Evolutionary conservation across 257 asterid species (phyloP).

Genomic region (Petunia axillaris): DNA sequence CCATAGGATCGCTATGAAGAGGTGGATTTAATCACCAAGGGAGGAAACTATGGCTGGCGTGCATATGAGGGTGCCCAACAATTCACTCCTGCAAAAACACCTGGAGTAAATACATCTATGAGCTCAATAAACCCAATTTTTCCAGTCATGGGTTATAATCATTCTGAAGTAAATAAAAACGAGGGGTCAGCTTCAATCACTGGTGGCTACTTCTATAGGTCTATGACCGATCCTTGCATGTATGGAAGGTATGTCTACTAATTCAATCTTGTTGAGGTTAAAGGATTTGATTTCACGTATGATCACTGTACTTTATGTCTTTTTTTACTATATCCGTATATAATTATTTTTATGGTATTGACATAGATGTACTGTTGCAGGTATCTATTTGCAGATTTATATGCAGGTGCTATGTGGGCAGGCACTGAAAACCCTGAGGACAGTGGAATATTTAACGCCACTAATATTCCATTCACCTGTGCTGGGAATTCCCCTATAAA

Average conservation of each 20-base stretch:
- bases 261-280: neutral
- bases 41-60: constrained; percentile 94
- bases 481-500: constrained; percentile 72
- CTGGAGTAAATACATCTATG: constrained; percentile 56
- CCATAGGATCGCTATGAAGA: constrained; percentile 77
- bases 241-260: constrained; percentile 55
- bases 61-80: constrained; percentile 58
- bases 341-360: neutral
- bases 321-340: neutral
- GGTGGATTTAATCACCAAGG: constrained; percentile 74
- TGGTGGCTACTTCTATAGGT: constrained; percentile 84
- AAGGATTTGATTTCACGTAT: neutral
- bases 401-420: constrained; percentile 70
- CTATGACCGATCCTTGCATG: constrained; percentile 77
- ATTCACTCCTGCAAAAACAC: constrained; percentile 42
- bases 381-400: constrained; percentile 80
- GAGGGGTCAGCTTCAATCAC: constrained; percentile 88
- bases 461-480: constrained; percentile 54
- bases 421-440: constrained; percentile 64
- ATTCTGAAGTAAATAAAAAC: constrained; percentile 61
- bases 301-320: neutral
- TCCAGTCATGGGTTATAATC: constrained; percentile 92
- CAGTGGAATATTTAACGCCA: constrained; percentile 68
- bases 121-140: constrained; percentile 48
- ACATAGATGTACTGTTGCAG: constrained; percentile 40